These are phyloP conservation scores for Fusarium sacchari DNA, from an alignment of 2,329 filamentous ascomycete species.

Conservation along the genomic window DNA sequence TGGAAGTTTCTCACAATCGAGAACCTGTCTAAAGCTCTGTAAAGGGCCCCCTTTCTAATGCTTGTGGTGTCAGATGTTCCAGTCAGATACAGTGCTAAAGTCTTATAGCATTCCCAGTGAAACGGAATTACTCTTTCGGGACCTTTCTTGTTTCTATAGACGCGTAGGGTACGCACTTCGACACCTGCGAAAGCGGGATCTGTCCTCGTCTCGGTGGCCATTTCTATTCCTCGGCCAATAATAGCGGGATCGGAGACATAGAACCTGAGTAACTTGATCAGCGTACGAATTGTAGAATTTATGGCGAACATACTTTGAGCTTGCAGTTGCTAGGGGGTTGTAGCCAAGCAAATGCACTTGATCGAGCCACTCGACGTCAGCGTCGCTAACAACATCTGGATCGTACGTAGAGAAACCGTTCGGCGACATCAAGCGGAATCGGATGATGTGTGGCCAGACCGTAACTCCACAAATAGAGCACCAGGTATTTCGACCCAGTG, in stretches of 20 bases:
- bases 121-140: neutral
- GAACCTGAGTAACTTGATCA: neutral
- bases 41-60: neutral
- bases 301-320: neutral
- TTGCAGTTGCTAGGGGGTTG: neutral
- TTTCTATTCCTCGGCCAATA: neutral
- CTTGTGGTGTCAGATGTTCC: neutral
- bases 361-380: neutral
- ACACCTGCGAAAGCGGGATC: neutral
- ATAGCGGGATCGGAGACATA: neutral
- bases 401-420: neutral
- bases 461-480: neutral
- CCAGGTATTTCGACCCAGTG: neutral
- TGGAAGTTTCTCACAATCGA: neutral
- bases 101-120: neutral
- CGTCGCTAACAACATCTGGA: neutral
- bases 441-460: neutral
- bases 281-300: rapidly evolving
- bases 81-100: neutral
- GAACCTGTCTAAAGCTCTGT: neutral
- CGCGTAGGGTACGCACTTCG: neutral
- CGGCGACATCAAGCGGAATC: neutral
- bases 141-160: neutral
- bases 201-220: neutral
- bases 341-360: neutral